A percentile compares a stretch with the other conserved stretches of the same genome.
These are phyloP conservation scores for Oemleria cerasiformis DNA, from an alignment of 306 rosid genomes.

Conservation along the genomic window DNA sequence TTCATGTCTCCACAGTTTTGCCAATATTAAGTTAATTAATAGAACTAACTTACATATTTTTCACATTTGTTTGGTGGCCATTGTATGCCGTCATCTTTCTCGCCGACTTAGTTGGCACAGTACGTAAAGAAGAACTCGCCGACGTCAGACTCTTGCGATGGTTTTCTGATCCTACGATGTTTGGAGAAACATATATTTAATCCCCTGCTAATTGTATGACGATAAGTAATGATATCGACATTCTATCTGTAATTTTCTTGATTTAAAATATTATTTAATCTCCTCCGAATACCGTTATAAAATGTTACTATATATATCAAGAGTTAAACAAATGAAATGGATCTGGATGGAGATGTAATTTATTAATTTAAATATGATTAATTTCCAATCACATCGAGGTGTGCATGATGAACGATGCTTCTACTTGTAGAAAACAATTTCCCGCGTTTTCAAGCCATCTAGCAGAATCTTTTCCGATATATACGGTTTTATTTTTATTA, in stretches of 20 bases:
- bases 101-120: not conserved
- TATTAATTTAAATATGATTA: not conserved
- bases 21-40: not conserved
- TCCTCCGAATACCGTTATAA: no score
- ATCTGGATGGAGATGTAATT: not conserved
- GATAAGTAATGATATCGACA: no score
- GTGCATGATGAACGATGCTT: constrained; percentile 48
- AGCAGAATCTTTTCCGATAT: constrained; percentile 52
- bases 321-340: no score
- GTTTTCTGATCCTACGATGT: no score
- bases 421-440: constrained; percentile 89
- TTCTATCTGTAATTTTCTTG: no score
- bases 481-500: constrained; percentile 9
- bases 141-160: no score
- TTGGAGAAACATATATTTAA: no score
- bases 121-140: not conserved
- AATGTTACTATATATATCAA: no score
- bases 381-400: constrained; percentile 45
- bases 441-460: constrained; percentile 74
- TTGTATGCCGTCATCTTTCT: not conserved
- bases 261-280: no score
- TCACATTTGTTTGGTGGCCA: not conserved
- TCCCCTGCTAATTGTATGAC: no score
- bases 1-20: constrained; percentile 6
- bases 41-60: not conserved